Percentiles rank a stretch among this genome's conserved stretches.
These are phyloP conservation scores for Zygotorulaspora sp. DNA, from an alignment of 805 yeast genomes.

Conservation along the genomic window DNA sequence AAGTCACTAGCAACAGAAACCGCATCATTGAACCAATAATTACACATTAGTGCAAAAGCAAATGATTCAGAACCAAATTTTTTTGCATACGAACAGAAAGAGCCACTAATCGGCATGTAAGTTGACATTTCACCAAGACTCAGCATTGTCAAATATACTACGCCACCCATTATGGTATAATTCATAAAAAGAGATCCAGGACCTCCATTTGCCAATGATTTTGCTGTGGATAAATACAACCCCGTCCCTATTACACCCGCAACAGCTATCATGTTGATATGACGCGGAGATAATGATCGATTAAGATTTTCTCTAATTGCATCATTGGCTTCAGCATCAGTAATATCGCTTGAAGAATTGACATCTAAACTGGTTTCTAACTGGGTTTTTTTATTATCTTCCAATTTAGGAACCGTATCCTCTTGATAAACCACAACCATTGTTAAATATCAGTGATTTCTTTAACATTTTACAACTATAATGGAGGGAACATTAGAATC, in stretches of 20 bases:
- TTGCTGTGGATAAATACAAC: conserved; percentile 52
- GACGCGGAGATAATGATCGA: conserved; percentile 48
- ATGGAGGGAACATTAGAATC: no score
- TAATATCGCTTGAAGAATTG: conserved; percentile 1
- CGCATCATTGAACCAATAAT: conserved; percentile 61
- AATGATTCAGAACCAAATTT: conserved; percentile 62
- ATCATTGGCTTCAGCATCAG: conserved; percentile 5
- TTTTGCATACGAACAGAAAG: conserved; percentile 53
- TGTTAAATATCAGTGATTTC: neutral
- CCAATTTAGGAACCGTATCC: no score
- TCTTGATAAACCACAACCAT: no score
- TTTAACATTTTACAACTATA: neutral
- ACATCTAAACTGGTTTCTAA: conserved; percentile 1
- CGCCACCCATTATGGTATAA: conserved; percentile 45
- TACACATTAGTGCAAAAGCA: conserved; percentile 71
- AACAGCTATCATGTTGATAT: conserved; percentile 72
- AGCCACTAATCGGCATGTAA: conserved; percentile 51
- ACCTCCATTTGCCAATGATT: conserved; percentile 46
- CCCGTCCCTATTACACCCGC: conserved; percentile 78
- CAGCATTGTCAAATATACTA: conserved; percentile 51
- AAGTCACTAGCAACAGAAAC: conserved; percentile 61
- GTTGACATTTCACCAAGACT: conserved; percentile 56
- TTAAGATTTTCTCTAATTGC: conserved; percentile 7
- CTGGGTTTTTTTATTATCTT: neutral
- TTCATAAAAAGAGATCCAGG: conserved; percentile 50